Conservation (phyloP, 352 stramenopile species). For the Globisporangium solare region DNA sequence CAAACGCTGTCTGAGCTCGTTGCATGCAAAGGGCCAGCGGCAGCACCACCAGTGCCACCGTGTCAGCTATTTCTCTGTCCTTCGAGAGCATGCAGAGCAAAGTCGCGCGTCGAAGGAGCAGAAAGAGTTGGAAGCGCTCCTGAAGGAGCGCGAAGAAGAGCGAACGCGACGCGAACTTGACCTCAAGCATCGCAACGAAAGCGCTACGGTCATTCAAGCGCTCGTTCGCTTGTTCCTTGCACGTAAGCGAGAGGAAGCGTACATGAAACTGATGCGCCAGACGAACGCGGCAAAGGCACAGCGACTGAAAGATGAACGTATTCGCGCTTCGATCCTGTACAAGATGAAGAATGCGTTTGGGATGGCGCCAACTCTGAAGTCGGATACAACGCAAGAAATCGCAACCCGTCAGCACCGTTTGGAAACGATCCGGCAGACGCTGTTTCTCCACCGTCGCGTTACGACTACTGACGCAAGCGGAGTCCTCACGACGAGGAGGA, state of each 20-base stretch:
- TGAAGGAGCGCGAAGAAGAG: constrained; percentile 23
- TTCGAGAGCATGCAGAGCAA: constrained; percentile 42
- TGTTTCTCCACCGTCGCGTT: constrained; percentile 38
- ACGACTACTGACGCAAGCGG: constrained; percentile 7
- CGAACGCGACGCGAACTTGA: constrained; percentile 15
- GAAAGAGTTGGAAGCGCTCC: constrained; percentile 28
- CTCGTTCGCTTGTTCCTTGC: constrained; percentile 29
- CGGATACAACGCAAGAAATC: constrained; percentile 53
- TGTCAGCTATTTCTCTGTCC: constrained; percentile 65
- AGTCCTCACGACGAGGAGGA: constrained; percentile 13
- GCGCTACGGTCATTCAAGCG: constrained; percentile 40
- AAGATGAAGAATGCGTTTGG: constrained; percentile 35
- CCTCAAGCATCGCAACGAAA: constrained; percentile 17
- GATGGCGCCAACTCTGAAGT: constrained; percentile 35
- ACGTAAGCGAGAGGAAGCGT: constrained; percentile 29
- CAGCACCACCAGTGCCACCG: constrained; percentile 50
- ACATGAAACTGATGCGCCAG: constrained; percentile 49
- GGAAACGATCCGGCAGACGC: constrained; percentile 34
- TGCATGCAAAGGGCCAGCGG: constrained; percentile 53
- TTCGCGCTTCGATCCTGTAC: constrained; percentile 35
- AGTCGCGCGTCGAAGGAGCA: constrained; percentile 27
- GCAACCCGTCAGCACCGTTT: constrained; percentile 24
- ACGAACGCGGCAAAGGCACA: constrained; percentile 36
- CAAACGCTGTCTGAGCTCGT: constrained; percentile 55
- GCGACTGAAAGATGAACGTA: constrained; percentile 35